Evolutionary conservation across 306 rosid genomes (phyloP).

Genomic region (Acacia confusa): DNA sequence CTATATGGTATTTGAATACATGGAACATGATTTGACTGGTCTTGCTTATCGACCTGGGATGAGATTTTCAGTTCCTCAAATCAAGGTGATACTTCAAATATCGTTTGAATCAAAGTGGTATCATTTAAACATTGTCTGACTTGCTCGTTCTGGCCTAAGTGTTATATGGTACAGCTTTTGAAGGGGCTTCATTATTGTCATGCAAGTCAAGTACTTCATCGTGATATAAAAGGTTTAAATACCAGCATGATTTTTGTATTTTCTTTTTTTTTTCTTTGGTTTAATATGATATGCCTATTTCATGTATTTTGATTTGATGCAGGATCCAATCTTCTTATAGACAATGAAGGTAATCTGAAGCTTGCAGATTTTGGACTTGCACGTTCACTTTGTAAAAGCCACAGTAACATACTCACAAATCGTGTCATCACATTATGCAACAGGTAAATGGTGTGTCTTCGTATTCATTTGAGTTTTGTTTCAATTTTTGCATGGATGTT

Average conservation of each 20-base stretch:
- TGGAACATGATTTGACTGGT: constrained; percentile 81
- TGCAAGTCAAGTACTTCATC: constrained; percentile 66
- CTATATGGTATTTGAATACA: constrained; percentile 79
- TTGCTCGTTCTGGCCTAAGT: constrained; percentile 37
- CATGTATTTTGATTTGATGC: constrained; percentile 38
- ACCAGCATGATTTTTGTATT: not conserved
- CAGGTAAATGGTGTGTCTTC: constrained; percentile 41
- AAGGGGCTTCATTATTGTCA: constrained; percentile 76
- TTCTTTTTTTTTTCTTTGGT: not conserved
- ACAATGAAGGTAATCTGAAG: constrained; percentile 70
- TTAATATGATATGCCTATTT: not conserved
- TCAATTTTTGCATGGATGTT: not conserved
- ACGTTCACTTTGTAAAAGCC: constrained; percentile 46
- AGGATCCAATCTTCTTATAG: constrained; percentile 75
- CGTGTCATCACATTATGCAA: constrained; percentile 73
- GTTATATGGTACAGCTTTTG: constrained; percentile 70
- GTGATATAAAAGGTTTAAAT: constrained; percentile 68
- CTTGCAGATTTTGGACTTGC: constrained; percentile 81
- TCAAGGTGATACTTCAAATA: constrained; percentile 45
- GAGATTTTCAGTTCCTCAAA: constrained; percentile 72
- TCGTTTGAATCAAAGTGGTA: not conserved
- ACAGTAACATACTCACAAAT: constrained; percentile 61
- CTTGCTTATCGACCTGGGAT: constrained; percentile 69
- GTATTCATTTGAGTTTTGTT: not conserved
- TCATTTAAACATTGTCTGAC: constrained; percentile 25